Evolutionary conservation across 169 alveolate genomes (phyloP).

Genomic region (Plasmodium malariae): DNA sequence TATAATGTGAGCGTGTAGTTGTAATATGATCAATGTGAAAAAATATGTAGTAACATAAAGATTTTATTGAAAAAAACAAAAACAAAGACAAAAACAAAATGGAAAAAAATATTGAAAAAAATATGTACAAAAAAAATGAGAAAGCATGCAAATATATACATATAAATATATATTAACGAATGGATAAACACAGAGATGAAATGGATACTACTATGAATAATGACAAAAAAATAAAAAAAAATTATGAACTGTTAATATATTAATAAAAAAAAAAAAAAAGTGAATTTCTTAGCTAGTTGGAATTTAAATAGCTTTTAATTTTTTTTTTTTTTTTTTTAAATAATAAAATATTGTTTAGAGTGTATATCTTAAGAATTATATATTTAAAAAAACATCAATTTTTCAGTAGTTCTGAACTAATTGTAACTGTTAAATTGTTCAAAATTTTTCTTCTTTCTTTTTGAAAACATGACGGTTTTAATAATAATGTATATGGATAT

Average conservation of each 20-base stretch:
- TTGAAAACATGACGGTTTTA: not conserved
- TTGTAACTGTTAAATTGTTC: not conserved
- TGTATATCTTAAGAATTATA: not conserved
- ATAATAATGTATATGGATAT: not conserved
- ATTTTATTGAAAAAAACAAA: slow-evolving; percentile 20
- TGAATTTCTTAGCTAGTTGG: slow-evolving; percentile 6
- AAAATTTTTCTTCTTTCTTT: not conserved
- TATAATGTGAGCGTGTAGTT: slow-evolving; percentile 24
- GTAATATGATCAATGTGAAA: slow-evolving; percentile 36
- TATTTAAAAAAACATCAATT: not conserved
- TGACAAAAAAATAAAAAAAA: slow-evolving; percentile 14
- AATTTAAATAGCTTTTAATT: slow-evolving; percentile 17
- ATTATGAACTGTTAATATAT: not conserved
- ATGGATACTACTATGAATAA: slow-evolving; percentile 3
- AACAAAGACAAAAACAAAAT: slow-evolving; percentile 29
- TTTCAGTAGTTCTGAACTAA: slow-evolving; percentile 1
- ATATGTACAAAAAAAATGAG: not conserved
- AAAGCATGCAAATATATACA: not conserved
- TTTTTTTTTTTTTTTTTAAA: slow-evolving; percentile 15
- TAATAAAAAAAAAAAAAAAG: slow-evolving; percentile 11
- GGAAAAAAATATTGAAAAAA: slow-evolving; percentile 2
- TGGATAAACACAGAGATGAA: slow-evolving; percentile 1
- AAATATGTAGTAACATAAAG: slow-evolving; percentile 31
- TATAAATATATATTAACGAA: slow-evolving; percentile 5
- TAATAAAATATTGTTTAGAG: not conserved